Conservation (phyloP, 164 flowering plant genomes). For the Magnolia sinica region DNA sequence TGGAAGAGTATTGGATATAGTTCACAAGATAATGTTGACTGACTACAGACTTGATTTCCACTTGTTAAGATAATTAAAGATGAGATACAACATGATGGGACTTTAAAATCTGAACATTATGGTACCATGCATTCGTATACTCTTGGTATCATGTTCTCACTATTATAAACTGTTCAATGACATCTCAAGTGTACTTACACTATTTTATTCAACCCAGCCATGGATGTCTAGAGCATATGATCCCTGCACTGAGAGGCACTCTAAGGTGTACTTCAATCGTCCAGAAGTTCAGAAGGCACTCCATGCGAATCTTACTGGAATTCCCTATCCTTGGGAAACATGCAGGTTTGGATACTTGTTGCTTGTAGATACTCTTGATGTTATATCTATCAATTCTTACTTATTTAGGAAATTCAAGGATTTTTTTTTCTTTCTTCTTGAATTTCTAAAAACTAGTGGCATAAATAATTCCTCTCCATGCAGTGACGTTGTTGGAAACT, state of each 20-base stretch:
- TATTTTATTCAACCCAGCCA: slow-evolving; percentile 48
- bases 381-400: not conserved
- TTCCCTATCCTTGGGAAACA: slow-evolving; percentile 74
- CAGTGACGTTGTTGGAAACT: slow-evolving; percentile 69
- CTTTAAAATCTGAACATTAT: not conserved
- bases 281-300: slow-evolving; percentile 93
- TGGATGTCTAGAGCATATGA: slow-evolving; percentile 96
- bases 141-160: not conserved
- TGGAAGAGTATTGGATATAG: too few relatives aligned
- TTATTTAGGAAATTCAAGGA: not conserved
- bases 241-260: slow-evolving; percentile 86
- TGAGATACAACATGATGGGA: too few relatives aligned
- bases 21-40: too few relatives aligned
- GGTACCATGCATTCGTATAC: not conserved
- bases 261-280: slow-evolving; percentile 66
- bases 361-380: not conserved
- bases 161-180: not conserved
- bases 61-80: too few relatives aligned
- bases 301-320: slow-evolving; percentile 74
- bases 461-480: slow-evolving; percentile 3
- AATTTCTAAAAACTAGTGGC: not conserved
- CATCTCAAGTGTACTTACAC: slow-evolving; percentile 9
- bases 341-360: slow-evolving; percentile 58
- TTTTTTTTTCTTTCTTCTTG: not conserved
- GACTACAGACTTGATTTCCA: too few relatives aligned